Conservation (phyloP, 2,329 filamentous ascomycete species). For the Blastomyces parvus region DNA sequence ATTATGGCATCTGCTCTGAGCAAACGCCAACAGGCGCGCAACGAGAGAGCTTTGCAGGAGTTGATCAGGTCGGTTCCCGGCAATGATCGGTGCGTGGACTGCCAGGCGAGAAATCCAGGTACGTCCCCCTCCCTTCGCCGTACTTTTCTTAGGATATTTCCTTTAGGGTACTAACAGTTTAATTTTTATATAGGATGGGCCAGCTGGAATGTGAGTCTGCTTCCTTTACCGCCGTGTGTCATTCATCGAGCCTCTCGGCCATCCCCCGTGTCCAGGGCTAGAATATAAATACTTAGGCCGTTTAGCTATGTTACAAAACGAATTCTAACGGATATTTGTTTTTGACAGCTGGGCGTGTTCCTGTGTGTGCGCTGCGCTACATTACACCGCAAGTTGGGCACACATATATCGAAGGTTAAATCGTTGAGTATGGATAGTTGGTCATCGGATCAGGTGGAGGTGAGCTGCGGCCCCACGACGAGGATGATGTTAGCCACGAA, state of each 20-base stretch:
- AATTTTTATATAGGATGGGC: slow-evolving; percentile 61
- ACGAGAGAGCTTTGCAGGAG: slow-evolving; percentile 85
- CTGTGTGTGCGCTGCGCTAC: slow-evolving; percentile 95
- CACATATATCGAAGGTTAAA: slow-evolving; percentile 97
- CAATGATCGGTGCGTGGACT: slow-evolving; percentile 92
- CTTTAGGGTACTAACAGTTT: slow-evolving; percentile 24
- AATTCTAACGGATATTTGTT: slow-evolving; percentile 9
- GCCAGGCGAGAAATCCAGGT: slow-evolving; percentile 85
- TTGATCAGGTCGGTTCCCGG: slow-evolving; percentile 74
- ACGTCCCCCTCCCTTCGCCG: slow-evolving; percentile 27
- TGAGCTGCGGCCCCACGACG: slow-evolving; percentile 39
- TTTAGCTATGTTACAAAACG: not conserved
- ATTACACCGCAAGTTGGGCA: slow-evolving; percentile 91
- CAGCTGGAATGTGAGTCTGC: slow-evolving; percentile 75
- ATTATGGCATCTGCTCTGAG: slow-evolving; percentile 65
- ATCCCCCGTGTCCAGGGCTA: not conserved
- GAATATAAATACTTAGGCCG: not conserved
- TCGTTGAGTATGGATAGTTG: slow-evolving; percentile 98
- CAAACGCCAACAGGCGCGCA: slow-evolving; percentile 96
- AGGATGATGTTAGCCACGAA: slow-evolving; percentile 5
- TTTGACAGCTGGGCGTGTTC: slow-evolving; percentile 75
- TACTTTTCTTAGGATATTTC: not conserved
- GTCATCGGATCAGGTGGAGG: slow-evolving; percentile 92
- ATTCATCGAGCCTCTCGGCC: not conserved
- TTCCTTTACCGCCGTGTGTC: slow-evolving; percentile 6